Evolutionary conservation across 2,329 filamentous ascomycete genomes (phyloP), one percentile per base, ranked within the genome.

Genomic region (Phyllosticta citriasiana): DNA sequence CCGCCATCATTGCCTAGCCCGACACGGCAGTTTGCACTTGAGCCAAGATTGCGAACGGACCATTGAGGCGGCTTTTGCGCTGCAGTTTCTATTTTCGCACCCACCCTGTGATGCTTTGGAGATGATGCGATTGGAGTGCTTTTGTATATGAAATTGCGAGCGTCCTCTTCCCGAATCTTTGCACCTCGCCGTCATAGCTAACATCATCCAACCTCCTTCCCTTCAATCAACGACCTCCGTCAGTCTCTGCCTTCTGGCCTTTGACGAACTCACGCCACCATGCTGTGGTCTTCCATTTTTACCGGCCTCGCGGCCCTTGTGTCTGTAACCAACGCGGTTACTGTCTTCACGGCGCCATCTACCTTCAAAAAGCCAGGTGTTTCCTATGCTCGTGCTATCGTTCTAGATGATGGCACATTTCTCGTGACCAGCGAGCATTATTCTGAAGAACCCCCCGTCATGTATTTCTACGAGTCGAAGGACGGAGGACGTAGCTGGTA

Each of bases 361-460:
- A 1, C 3, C 12, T 47, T 19, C 40, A n/a, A 7, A 4, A 47
- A 47, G 14, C 40, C 40, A 16, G 40, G 40, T 19, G 40, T 47
- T 7, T n/a, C 14, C 16, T 47, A 47, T 4, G 40, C 40, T n/a
- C 40, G 40, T n/a, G 40, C 40, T 16, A 19, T 47, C 14, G 40
- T 47, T n/a, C 40, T 47, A 16, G 16, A 47, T n/a, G 40, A 47
- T 6, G 40, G 40, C 26, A 73, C 76, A 59, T 69, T 83, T 2
- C 76, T 82, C 9, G 76, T 79, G 10, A 82, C 80, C 25, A 83
- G 80, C 79, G 80, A 82, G 65, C 81, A 82, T 68, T 82, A 82
- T 69, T 77, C 70, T 56, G 79, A 70, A 50, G 79, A 75, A 68
- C 75, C 71, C 58, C 40, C 40, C 16, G 78, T 77, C 68, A 78